Evolutionary conservation across 495 filamentous ascomycete genomes (phyloP), one percentile per base, ranked within the genome.

Genomic region (Paragyromitra xinjiangensis): DNA sequence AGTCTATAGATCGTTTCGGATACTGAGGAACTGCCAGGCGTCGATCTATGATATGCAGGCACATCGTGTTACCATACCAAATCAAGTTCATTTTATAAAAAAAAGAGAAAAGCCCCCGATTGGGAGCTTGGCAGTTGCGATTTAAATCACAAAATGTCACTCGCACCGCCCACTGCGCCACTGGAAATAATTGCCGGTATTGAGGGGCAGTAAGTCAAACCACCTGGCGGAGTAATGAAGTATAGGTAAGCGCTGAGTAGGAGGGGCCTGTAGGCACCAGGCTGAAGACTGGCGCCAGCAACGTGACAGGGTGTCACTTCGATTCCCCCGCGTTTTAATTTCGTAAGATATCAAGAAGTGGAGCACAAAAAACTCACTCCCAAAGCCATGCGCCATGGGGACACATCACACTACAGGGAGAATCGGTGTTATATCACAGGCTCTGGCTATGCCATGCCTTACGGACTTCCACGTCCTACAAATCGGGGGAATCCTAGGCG

Each of bases 101-200:
- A 39, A 6, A 19, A 61, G 24, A 39, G 6, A 56, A 56, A 16
- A 9, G 8, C 44, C 39, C 5, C 19, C 59, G 59, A 63, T 44
- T 42, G 42, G 59, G 24, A 48, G 3, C 39, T 65, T 65, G 63
- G 63, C 63, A 34, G 63, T 48, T 26, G 42, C 16, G 42, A 29
- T 65, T 50, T 6, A 6, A 65, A 65, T 72, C 69, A 72, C 37
- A 14, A 8, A 8, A 56, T 72, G 64, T 72, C 69, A 72, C 69
- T 72, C 69, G 69, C 19, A 7, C 29, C 4, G 3, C 29, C 22
- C 22, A 44, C 44, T 71, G 34, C 42, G 40, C 55, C 69, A 64
- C 45, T 72, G 29, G 22, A 39, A 72, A 19, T 48, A 72, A 64
- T 42, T 50, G 42, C 22, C 42, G 63, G 29, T 26, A 63, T n/a